phyloP scores from a whole-genome alignment of 257 asterid species.

The Solanum arcanum region DNA sequence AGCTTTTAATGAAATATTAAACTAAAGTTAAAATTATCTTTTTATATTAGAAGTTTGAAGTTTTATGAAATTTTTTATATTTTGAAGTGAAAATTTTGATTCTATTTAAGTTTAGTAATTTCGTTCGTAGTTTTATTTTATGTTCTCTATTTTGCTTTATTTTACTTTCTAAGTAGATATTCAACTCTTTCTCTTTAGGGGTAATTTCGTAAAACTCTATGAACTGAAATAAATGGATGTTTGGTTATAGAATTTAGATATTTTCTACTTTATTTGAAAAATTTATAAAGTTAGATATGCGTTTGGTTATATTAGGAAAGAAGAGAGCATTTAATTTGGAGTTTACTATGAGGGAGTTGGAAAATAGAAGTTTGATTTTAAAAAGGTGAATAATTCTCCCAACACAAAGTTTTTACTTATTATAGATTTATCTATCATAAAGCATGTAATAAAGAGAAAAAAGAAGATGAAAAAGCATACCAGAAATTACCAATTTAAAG shows the following conservation, averaged over 20 bases:
- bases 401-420: background rate
- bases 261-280: background rate
- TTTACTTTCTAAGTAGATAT: background rate
- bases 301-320: background rate
- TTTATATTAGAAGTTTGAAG: too few species aligned
- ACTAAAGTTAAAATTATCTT: rapidly evolving
- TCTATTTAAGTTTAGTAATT: too few species aligned
- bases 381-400: background rate
- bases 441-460: background rate
- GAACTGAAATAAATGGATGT: background rate
- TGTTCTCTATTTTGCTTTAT: background rate
- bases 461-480: background rate
- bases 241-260: background rate
- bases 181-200: background rate
- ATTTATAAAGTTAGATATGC: background rate
- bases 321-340: background rate
- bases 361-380: background rate
- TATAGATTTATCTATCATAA: background rate
- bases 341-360: background rate
- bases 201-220: background rate
- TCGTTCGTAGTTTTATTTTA: too few species aligned
- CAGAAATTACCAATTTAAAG: background rate
- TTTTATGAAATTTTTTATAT: too few species aligned
- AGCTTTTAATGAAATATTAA: background rate
- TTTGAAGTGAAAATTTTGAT: too few species aligned